Base-by-base conservation (phyloP, 805 yeast species). In the Blastobotrys mokoenaii region DNA sequence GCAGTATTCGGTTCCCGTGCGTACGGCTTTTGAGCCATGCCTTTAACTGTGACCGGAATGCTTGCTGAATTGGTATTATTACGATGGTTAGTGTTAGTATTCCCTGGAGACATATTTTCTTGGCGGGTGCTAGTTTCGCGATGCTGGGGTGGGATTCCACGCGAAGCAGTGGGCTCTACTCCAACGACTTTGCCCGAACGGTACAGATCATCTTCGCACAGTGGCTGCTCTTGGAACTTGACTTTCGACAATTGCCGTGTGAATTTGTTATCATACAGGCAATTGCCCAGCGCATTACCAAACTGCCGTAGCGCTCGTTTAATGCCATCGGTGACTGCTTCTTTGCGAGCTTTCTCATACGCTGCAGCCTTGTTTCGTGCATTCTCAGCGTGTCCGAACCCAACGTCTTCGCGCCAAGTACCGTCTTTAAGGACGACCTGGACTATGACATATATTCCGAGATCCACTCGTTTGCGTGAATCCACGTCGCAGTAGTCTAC, bases 301-400 rank as follows among this genome's bases (percentile, higher is more conserved):
- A 87, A 85, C 51, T 82, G 80, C 50, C 94, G 68, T 44, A 89
- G 67, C 11, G 90, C 81, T 41, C 93, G 69, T 63, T 87, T 88
- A 46, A 83, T 64, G 0, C 84, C 96, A 61, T 84, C 89, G 0
- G 89, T 83, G n/a, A 82, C 74, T 0, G 95, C 93, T 55, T 84
- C 93, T 55, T 86, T 84, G 60, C 79, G 80, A 46, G 94, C 83
- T 58, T 84, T 87, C 44, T 79, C 86, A 59, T 75, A 82, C 0
- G 95, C 90, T 66, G 76, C 75, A 1, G 82, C 82, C 58, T 77
- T 80, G 15, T 27, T 34, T 16, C 51, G 45, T 3, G 55, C 59
- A 47, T 80, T 81, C 31, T 80, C 85, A 17, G 77, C 74, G 42
- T 73, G 75, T 4, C 95, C 95, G 50, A 76, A 74, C 0, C 96